These are phyloP conservation scores for Schrenkiella parvula DNA, from an alignment of 345 rosid species.

Conservation along the genomic window DNA sequence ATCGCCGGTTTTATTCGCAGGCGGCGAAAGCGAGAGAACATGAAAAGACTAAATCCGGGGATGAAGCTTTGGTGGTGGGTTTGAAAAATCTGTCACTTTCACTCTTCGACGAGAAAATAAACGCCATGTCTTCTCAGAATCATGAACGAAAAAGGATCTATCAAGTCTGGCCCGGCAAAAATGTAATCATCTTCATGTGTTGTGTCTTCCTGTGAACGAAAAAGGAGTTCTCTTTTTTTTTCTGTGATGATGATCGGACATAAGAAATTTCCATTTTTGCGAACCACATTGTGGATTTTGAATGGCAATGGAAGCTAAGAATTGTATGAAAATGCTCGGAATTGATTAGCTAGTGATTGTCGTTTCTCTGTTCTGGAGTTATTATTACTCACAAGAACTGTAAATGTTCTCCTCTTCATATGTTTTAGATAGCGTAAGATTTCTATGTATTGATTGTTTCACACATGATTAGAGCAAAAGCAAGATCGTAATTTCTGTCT, in stretches of 20 bases:
- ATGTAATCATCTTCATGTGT: constrained; percentile 37
- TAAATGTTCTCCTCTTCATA: not conserved
- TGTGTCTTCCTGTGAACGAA: not conserved
- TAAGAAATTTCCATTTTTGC: not conserved
- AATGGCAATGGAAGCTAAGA: not conserved
- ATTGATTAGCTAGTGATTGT: not conserved
- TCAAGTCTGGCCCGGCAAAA: constrained; percentile 87
- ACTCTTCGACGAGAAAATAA: not conserved
- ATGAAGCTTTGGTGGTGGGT: not conserved
- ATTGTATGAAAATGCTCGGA: not conserved
- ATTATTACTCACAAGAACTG: not conserved
- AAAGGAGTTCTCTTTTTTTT: too few species aligned
- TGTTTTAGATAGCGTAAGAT: not conserved
- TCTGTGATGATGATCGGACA: not conserved
- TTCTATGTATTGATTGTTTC: not conserved
- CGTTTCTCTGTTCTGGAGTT: not conserved
- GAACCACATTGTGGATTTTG: not conserved
- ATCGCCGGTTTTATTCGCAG: constrained; percentile 6
- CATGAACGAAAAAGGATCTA: constrained; percentile 46
- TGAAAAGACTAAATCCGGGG: not conserved
- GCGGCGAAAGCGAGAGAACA: not conserved
- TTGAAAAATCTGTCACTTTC: not conserved
- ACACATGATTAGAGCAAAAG: not conserved
- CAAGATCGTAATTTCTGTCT: not conserved
- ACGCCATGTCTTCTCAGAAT: constrained; percentile 17